phyloP scores from a whole-genome alignment of 2,329 filamentous ascomycete genomes.

The Bipolaris zeicola region DNA sequence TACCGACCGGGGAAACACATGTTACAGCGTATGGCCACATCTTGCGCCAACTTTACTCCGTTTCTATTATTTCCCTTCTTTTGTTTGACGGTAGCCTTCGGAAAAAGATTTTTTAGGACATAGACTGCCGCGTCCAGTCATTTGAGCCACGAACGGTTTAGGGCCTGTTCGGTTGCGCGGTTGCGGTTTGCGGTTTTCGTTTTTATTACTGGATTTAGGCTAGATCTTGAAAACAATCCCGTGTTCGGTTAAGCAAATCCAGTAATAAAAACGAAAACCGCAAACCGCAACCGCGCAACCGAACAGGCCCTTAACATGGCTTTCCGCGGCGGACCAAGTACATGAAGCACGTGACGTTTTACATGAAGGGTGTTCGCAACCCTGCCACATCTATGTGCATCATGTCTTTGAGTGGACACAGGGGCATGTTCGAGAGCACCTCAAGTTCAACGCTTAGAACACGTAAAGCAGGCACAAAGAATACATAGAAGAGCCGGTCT shows the following conservation, averaged over 20 bases:
- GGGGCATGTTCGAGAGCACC: constrained; percentile 8
- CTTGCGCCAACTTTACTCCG: no score
- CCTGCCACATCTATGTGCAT: no score
- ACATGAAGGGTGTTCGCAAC: background rate
- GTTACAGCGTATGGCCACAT: background rate
- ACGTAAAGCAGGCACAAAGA: constrained; percentile 23
- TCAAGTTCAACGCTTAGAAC: constrained; percentile 11
- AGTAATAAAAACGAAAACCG: no score
- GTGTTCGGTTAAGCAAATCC: no score
- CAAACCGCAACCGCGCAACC: no score
- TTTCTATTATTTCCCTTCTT: no score
- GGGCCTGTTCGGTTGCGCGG: no score
- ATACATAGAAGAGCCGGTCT: constrained; percentile 18
- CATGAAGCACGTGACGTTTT: background rate
- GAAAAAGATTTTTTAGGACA: background rate
- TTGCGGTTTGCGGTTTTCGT: no score
- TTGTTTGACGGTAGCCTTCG: no score
- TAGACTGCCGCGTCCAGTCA: background rate
- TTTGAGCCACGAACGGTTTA: background rate
- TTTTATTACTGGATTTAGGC: no score
- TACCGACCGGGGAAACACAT: background rate
- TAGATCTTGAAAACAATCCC: no score
- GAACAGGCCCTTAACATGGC: background rate
- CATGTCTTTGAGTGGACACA: background rate
- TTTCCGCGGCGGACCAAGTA: background rate